Evolutionary conservation across 2,329 filamentous ascomycete genomes (phyloP).

Genomic region (Aspergillus pseudonomiae): DNA sequence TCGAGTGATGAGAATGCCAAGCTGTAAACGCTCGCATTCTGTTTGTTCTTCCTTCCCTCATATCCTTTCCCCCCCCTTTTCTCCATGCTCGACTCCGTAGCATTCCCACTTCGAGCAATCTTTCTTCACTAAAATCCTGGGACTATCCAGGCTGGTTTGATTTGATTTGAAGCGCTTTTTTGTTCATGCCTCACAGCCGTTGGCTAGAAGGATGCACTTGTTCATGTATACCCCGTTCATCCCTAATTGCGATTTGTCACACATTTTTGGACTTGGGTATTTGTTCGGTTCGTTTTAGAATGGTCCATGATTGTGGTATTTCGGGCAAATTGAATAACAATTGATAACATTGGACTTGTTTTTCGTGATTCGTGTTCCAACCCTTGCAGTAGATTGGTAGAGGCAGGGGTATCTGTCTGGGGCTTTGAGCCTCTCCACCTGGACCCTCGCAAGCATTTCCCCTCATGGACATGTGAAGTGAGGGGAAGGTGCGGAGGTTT

Average conservation of each 20-base stretch:
- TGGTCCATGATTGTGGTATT: conserved; percentile 10
- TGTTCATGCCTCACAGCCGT: conserved; percentile 14
- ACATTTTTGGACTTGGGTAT: conserved; percentile 15
- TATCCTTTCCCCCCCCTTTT: neutral
- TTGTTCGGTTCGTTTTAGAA: conserved; percentile 16
- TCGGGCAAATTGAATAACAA: conserved; percentile 6
- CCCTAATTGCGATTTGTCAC: conserved; percentile 19
- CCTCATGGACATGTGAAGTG: conserved; percentile 1
- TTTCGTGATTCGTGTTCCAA: neutral
- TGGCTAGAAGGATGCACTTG: conserved; percentile 21
- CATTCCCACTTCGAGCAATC: neutral
- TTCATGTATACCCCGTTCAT: conserved; percentile 28
- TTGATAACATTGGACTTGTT: neutral
- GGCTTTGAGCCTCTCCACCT: no score
- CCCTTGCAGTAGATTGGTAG: neutral
- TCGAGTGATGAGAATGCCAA: conserved; percentile 35
- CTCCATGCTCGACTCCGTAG: neutral
- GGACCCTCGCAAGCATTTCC: neutral
- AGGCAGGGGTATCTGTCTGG: neutral
- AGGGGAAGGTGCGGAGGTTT: conserved; percentile 10
- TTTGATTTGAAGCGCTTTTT: conserved; percentile 26
- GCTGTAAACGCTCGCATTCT: conserved; percentile 31
- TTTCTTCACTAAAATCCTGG: conserved; percentile 18
- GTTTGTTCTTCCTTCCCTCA: conserved; percentile 1
- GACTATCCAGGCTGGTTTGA: conserved; percentile 19